phyloP scores from a whole-genome alignment of 2,329 filamentous ascomycete genomes.

The Talaromyces piceae region DNA sequence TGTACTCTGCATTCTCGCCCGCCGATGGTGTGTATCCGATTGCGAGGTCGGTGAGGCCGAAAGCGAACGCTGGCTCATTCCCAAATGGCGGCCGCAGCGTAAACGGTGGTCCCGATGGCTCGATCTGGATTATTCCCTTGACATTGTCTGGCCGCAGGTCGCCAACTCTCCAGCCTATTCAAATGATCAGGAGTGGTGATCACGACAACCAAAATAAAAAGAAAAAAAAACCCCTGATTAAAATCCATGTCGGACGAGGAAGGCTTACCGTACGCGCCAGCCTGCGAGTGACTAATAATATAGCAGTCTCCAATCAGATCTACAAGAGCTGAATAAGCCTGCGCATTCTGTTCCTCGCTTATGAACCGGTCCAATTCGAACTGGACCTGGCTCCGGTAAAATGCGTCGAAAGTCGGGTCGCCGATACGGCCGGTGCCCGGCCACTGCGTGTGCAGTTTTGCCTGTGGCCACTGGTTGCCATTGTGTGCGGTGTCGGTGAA shows the following conservation, averaged over 20 bases:
- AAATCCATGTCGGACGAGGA: background rate
- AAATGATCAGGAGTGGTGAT: no score
- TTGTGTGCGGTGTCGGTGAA: background rate
- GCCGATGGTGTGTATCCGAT: slow-evolving; percentile 13
- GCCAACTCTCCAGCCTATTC: slow-evolving; percentile 40
- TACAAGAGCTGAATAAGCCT: slow-evolving; percentile 18
- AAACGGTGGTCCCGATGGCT: slow-evolving; percentile 45
- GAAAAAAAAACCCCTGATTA: no score
- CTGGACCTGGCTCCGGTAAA: slow-evolving; percentile 13
- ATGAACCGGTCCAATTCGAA: slow-evolving; percentile 13
- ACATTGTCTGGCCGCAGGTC: slow-evolving; percentile 45
- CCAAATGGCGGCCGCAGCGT: slow-evolving; percentile 12
- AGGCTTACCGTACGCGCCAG: slow-evolving; percentile 22
- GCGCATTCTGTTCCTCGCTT: slow-evolving; percentile 12
- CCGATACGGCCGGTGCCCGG: slow-evolving; percentile 27
- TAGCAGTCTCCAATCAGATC: slow-evolving; percentile 18
- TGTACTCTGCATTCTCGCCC: slow-evolving; percentile 12
- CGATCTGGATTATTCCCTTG: slow-evolving; percentile 44
- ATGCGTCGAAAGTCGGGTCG: slow-evolving; percentile 22
- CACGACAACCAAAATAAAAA: no score
- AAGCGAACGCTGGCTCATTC: slow-evolving; percentile 11
- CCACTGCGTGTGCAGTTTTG: slow-evolving; percentile 34
- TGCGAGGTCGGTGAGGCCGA: slow-evolving; percentile 16
- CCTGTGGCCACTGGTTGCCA: slow-evolving; percentile 25
- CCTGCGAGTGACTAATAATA: slow-evolving; percentile 46